phyloP scores from a whole-genome alignment of 352 stramenopile species.

The Globisporangium sylvaticum region DNA sequence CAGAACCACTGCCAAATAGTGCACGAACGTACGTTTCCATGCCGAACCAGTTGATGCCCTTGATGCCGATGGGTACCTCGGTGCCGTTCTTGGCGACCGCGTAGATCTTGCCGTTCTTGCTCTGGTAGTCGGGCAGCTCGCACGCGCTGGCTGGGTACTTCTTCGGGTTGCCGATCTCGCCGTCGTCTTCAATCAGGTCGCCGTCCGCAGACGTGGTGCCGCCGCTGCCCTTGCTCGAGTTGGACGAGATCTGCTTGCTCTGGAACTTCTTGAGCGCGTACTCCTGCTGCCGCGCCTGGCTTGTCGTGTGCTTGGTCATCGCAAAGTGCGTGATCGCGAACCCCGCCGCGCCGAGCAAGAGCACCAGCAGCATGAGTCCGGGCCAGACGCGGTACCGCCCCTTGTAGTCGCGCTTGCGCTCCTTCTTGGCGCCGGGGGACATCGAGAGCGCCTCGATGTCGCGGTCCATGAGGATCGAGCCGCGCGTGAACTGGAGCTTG shows the following conservation, averaged over 20 bases:
- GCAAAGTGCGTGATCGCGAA: constrained; percentile 30
- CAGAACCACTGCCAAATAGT: not conserved
- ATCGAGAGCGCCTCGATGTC: constrained; percentile 38
- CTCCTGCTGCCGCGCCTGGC: constrained; percentile 15
- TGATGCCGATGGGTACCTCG: constrained; percentile 54
- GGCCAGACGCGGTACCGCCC: constrained; percentile 53
- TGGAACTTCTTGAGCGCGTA: constrained; percentile 27
- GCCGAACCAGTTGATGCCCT: constrained; percentile 77
- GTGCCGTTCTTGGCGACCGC: constrained; percentile 51
- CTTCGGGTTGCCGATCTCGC: constrained; percentile 67
- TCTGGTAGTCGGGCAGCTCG: constrained; percentile 64
- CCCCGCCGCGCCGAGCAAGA: constrained; percentile 28
- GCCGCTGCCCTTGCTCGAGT: constrained; percentile 12
- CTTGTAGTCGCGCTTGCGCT: constrained; percentile 40
- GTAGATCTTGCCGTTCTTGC: constrained; percentile 61
- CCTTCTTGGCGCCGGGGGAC: constrained; percentile 5
- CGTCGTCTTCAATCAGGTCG: constrained; percentile 56
- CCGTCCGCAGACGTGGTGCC: constrained; percentile 23
- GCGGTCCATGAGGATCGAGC: constrained; percentile 37
- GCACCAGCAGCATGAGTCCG: constrained; percentile 32
- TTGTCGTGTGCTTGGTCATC: constrained; percentile 18
- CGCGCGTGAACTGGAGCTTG: constrained; percentile 30
- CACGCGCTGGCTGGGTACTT: constrained; percentile 58
- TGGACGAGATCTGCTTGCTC: constrained; percentile 8
- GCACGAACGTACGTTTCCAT: constrained; percentile 52